Percentiles rank a stretch among this genome's conserved stretches.
Evolutionary conservation across 352 stramenopile genomes (phyloP).

Genomic region (Globisporangium lucens): DNA sequence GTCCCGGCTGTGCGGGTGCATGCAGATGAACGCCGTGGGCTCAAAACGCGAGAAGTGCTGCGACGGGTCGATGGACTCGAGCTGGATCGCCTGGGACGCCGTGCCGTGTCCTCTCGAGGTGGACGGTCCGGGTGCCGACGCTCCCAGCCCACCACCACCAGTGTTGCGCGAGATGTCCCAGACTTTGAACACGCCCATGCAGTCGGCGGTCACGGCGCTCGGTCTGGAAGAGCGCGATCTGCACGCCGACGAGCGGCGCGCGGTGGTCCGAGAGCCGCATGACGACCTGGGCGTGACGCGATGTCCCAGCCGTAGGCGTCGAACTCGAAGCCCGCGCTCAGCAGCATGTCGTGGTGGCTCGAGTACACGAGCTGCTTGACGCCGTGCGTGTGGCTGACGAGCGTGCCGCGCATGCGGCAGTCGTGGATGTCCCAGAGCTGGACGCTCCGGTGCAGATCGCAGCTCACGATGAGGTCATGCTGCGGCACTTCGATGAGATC

Average conservation of each 20-base stretch:
- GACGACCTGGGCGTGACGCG: constrained; percentile 65
- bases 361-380: constrained; percentile 83
- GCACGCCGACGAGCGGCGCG: constrained; percentile 68
- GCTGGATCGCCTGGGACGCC: constrained; percentile 49
- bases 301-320: constrained; percentile 84
- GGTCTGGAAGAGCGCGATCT: constrained; percentile 68
- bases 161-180: constrained; percentile 71
- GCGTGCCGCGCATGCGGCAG: constrained; percentile 47
- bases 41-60: constrained; percentile 55
- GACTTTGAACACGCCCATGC: constrained; percentile 74
- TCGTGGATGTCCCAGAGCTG: constrained; percentile 82
- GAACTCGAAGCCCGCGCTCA: constrained; percentile 85
- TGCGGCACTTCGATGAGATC: constrained; percentile 67
- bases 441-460: constrained; percentile 66
- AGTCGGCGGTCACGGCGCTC: constrained; percentile 78
- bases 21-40: constrained; percentile 50
- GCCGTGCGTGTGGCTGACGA: constrained; percentile 59
- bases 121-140: neutral
- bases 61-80: constrained; percentile 62
- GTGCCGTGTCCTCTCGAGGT: constrained; percentile 6
- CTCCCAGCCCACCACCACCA: constrained; percentile 14
- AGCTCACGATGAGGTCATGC: constrained; percentile 76
- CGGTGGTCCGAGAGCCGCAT: constrained; percentile 68
- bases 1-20: constrained; percentile 55
- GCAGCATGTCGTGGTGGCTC: constrained; percentile 61